A percentile compares a stretch with the other conserved stretches of the same genome.
These are phyloP conservation scores for Phoma sp. DNA, from an alignment of 2,329 filamentous ascomycete species.

Conservation along the genomic window DNA sequence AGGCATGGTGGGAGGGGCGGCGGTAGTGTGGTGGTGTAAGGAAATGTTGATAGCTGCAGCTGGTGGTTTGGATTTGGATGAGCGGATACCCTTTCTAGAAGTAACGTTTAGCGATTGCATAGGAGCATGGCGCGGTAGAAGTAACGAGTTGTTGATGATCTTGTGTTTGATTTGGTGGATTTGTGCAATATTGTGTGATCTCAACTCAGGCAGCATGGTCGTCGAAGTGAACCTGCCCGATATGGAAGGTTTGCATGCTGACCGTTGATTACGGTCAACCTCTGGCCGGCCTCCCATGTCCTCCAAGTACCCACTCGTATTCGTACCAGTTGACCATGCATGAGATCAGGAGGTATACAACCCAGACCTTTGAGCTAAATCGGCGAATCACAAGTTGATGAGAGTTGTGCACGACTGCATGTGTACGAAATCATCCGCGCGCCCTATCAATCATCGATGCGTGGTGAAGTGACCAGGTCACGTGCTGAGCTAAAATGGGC, in stretches of 20 bases:
- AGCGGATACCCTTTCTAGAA: slow-evolving; percentile 17
- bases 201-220: too few species aligned
- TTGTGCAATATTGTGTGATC: too few species aligned
- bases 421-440: too few species aligned
- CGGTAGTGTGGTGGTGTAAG: background rate
- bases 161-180: too few species aligned
- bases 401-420: too few species aligned
- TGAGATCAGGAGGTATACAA: background rate
- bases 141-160: background rate
- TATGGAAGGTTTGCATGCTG: background rate
- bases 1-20: slow-evolving; percentile 45
- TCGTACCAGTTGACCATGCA: background rate
- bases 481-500: background rate
- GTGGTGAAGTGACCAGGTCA: too few species aligned
- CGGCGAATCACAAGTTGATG: too few species aligned
- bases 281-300: background rate
- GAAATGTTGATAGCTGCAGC: background rate
- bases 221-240: background rate
- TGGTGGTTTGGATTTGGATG: background rate
- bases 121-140: slow-evolving; percentile 4
- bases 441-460: too few species aligned
- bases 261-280: background rate
- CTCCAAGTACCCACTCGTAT: background rate
- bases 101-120: slow-evolving; percentile 13
- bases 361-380: background rate